phyloP scores from a whole-genome alignment of 371 early-diverging fungal species.

The Mortierella sp. region DNA sequence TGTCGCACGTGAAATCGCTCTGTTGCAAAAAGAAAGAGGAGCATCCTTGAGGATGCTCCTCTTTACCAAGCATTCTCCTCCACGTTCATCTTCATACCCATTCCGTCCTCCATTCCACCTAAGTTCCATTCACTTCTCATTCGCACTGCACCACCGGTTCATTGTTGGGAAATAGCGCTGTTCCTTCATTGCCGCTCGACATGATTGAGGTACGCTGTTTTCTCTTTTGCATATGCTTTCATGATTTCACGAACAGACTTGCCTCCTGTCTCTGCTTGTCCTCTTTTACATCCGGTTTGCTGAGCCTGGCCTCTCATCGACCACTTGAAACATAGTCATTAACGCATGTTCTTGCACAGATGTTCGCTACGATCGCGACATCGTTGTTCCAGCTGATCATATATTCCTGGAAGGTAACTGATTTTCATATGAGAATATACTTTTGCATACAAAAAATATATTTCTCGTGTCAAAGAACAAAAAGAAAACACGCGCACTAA shows the following conservation, averaged over 20 bases:
- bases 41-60: too few relatives aligned
- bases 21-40: too few relatives aligned
- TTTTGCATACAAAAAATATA: too few relatives aligned
- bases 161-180: neutral
- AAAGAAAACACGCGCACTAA: neutral
- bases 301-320: too few relatives aligned
- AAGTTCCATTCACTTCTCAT: neutral
- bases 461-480: too few relatives aligned
- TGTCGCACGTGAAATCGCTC: too few relatives aligned
- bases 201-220: constrained; percentile 10
- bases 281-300: neutral
- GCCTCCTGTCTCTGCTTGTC: neutral
- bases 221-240: neutral
- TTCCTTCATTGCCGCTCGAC: neutral
- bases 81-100: too few relatives aligned
- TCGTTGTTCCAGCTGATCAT: constrained; percentile 40
- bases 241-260: neutral
- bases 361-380: constrained; percentile 21
- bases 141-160: neutral
- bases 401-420: constrained; percentile 51
- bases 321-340: constrained; percentile 1
- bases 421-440: constrained; percentile 11
- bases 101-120: neutral
- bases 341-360: constrained; percentile 10
- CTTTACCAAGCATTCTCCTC: too few relatives aligned